Evolutionary conservation across 129 eudicot species (phyloP).

Genomic region (Chrysanthemum makinoi): DNA sequence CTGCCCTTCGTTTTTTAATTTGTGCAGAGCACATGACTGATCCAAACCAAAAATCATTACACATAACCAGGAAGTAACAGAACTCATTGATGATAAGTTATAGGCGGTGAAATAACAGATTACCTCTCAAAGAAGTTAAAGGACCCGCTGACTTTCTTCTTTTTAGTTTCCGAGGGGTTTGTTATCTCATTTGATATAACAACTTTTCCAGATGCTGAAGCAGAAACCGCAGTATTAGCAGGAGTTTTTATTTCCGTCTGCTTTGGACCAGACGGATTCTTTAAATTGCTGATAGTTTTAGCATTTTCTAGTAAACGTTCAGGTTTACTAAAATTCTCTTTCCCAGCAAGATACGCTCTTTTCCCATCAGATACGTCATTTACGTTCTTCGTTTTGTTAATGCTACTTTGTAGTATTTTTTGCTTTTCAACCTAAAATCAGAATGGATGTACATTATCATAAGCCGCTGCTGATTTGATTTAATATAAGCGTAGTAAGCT

Average conservation of each 20-base stretch:
- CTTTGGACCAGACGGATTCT: slow-evolving; percentile 26
- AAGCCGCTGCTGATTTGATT: slow-evolving; percentile 4
- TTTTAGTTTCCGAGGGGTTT: slow-evolving; percentile 40
- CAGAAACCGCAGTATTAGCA: slow-evolving; percentile 9
- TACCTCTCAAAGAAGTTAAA: slow-evolving; percentile 86
- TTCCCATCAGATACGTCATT: slow-evolving; percentile 17
- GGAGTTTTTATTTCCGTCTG: slow-evolving; percentile 16
- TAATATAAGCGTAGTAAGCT: background rate
- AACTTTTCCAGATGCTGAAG: slow-evolving; percentile 20
- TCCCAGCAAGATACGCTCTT: slow-evolving; percentile 31
- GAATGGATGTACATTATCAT: background rate
- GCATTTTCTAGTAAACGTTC: slow-evolving; percentile 24
- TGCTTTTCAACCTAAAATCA: slow-evolving; percentile 78
- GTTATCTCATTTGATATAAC: slow-evolving; percentile 11
- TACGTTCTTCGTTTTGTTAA: slow-evolving; percentile 30
- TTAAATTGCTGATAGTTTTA: slow-evolving; percentile 21
- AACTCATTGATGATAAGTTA: too few relatives aligned
- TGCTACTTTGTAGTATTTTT: slow-evolving; percentile 67
- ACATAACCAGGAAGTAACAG: too few relatives aligned
- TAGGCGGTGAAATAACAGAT: background rate
- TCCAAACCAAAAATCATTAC: too few relatives aligned
- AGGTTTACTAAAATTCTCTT: slow-evolving; percentile 30
- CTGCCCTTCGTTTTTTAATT: too few relatives aligned
- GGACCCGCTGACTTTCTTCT: slow-evolving; percentile 46
- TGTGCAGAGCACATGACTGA: too few relatives aligned